Evolutionary conservation across 73 alveolate genomes (phyloP).

Genomic region (Chromera velia): DNA sequence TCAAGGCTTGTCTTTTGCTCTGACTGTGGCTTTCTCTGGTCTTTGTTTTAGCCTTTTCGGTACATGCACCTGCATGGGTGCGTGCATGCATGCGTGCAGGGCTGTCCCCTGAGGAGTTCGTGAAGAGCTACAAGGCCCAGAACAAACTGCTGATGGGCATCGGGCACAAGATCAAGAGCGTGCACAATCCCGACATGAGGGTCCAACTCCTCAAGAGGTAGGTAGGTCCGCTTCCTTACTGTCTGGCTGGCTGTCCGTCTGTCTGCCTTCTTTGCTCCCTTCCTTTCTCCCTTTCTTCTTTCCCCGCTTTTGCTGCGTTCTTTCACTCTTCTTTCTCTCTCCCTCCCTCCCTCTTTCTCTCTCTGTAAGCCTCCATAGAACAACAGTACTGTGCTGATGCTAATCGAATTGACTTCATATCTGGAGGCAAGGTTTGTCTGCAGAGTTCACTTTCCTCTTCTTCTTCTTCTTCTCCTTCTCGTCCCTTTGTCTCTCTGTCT

Average conservation of each 20-base stretch:
- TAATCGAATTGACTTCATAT: no score
- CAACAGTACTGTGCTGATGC: no score
- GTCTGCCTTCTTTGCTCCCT: background rate
- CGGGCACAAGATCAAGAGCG: constrained; percentile 42
- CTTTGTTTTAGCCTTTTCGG: constrained; percentile 33
- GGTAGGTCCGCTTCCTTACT: constrained; percentile 2
- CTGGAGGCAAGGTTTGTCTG: no score
- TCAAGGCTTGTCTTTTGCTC: background rate
- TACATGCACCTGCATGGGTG: background rate
- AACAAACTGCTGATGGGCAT: constrained; percentile 45
- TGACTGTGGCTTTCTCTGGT: constrained; percentile 21
- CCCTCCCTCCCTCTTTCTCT: background rate
- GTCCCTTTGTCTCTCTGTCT: no score
- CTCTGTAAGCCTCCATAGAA: background rate
- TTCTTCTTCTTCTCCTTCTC: no score
- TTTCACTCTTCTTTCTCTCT: background rate
- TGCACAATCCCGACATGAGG: constrained; percentile 41
- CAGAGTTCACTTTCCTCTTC: no score
- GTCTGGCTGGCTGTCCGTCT: background rate
- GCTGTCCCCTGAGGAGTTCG: constrained; percentile 30
- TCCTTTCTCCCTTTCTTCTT: background rate
- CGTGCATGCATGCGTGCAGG: background rate
- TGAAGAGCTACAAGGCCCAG: constrained; percentile 33
- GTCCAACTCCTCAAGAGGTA: constrained; percentile 37
- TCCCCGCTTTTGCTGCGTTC: background rate